A percentile compares a stretch with the other conserved stretches of the same genome.
phyloP scores from a whole-genome alignment of 768 basidiomycete genomes.

The Phaffia tasmanica region DNA sequence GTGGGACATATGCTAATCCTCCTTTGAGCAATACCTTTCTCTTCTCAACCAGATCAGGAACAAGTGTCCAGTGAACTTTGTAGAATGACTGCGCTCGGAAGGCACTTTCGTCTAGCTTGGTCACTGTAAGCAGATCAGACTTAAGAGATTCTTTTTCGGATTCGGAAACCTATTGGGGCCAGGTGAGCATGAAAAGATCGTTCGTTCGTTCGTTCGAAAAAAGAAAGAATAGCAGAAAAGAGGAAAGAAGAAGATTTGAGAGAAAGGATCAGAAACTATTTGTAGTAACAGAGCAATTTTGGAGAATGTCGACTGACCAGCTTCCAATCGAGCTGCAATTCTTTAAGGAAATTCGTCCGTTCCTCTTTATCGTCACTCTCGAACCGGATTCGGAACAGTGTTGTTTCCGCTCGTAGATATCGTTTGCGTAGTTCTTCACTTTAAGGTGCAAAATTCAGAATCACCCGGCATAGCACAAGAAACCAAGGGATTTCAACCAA shows the following conservation, averaged over 20 bases:
- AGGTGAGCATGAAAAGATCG: background rate
- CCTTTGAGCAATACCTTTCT: conserved; percentile 62
- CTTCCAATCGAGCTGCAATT: conserved; percentile 40
- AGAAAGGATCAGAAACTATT: background rate
- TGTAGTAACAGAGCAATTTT: background rate
- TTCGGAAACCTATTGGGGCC: conserved; percentile 45
- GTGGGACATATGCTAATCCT: conserved; percentile 84
- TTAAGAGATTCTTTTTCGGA: conserved; percentile 48
- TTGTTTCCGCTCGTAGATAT: conserved; percentile 79
- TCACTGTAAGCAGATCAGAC: conserved; percentile 46
- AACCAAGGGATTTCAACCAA: background rate
- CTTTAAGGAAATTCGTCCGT: conserved; percentile 47
- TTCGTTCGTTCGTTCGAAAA: background rate
- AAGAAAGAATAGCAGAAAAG: background rate
- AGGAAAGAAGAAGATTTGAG: background rate
- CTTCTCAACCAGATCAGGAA: conserved; percentile 79
- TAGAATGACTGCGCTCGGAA: conserved; percentile 51
- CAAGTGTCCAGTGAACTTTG: conserved; percentile 94
- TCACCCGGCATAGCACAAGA: background rate
- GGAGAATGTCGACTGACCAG: conserved; percentile 27
- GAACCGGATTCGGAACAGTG: conserved; percentile 71
- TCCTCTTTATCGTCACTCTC: conserved; percentile 54
- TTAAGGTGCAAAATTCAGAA: conserved; percentile 1
- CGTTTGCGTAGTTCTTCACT: conserved; percentile 82
- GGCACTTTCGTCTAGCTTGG: conserved; percentile 29